Evolutionary conservation across 345 rosid species (phyloP).

Genomic region (Eucalyptus erythrocorys): DNA sequence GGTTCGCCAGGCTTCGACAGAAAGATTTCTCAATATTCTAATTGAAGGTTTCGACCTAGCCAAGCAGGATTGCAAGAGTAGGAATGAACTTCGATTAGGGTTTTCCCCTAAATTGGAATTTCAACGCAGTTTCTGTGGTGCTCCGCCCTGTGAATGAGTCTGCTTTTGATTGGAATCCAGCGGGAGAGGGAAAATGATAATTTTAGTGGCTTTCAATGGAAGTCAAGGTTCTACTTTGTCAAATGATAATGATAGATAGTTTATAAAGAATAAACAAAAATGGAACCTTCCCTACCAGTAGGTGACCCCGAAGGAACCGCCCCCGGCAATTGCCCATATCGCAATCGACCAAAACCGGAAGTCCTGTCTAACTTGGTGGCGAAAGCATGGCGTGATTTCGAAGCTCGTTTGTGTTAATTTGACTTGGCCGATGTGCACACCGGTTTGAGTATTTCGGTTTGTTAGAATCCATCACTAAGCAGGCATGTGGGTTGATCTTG

Average conservation of each 20-base stretch:
- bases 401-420: neutral
- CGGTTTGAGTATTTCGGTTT: neutral
- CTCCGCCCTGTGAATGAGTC: neutral
- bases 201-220: neutral
- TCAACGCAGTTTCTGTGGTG: neutral
- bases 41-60: neutral
- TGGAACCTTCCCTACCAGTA: neutral
- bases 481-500: neutral
- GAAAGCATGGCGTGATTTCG: neutral
- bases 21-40: neutral
- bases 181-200: neutral
- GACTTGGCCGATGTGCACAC: neutral
- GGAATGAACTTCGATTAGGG: neutral
- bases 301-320: neutral
- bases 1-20: neutral
- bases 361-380: neutral
- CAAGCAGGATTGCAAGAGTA: neutral
- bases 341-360: neutral
- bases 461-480: neutral
- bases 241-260: neutral
- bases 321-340: neutral
- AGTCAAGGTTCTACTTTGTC: neutral
- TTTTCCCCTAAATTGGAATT: neutral
- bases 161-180: neutral
- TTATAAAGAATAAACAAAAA: neutral